Percentiles rank a stretch among this genome's conserved stretches.
Evolutionary conservation across 1,284 basidiomycete species (phyloP).

Genomic region (Cutaneotrichosporon dermatis): DNA sequence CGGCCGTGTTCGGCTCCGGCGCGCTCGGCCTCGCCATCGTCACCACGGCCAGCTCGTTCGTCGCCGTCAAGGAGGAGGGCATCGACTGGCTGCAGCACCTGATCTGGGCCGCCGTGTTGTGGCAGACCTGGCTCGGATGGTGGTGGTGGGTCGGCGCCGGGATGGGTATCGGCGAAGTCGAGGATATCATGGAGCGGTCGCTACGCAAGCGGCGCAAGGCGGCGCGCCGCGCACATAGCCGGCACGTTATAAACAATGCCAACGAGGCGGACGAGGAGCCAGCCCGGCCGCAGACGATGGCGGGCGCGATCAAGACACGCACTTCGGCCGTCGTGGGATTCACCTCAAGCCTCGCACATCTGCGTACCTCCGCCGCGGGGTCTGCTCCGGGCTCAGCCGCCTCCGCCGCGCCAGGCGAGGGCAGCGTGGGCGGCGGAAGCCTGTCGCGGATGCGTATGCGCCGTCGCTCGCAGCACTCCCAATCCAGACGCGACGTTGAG

Average conservation of each 20-base stretch:
- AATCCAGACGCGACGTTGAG: conserved; percentile 14
- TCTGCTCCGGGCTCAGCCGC: conserved; percentile 4
- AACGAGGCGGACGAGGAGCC: not conserved
- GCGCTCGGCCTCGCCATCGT: conserved; percentile 72
- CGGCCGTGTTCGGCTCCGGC: conserved; percentile 83
- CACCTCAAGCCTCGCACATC: conserved; percentile 7
- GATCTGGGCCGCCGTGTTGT: conserved; percentile 80
- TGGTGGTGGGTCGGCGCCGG: conserved; percentile 98
- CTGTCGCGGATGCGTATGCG: not conserved
- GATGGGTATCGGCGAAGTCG: conserved; percentile 56
- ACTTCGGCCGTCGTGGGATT: conserved; percentile 13
- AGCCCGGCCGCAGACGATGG: conserved; percentile 1
- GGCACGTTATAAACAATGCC: conserved; percentile 9
- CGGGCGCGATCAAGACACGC: conserved; percentile 10
- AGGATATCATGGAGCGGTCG: conserved; percentile 48
- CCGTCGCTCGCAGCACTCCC: not conserved
- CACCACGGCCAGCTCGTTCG: conserved; percentile 75
- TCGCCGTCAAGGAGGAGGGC: conserved; percentile 76
- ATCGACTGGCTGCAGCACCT: conserved; percentile 80
- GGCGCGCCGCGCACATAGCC: conserved; percentile 18
- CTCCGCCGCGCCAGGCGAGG: not conserved
- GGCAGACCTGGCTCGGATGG: conserved; percentile 81
- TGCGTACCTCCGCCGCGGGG: not conserved
- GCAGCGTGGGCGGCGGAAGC: not conserved
- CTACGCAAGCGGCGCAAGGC: conserved; percentile 40